Percentiles rank a stretch among this genome's conserved stretches.
These are phyloP conservation scores for Melampsora americana DNA, from an alignment of 1,284 basidiomycete species.

Conservation along the genomic window DNA sequence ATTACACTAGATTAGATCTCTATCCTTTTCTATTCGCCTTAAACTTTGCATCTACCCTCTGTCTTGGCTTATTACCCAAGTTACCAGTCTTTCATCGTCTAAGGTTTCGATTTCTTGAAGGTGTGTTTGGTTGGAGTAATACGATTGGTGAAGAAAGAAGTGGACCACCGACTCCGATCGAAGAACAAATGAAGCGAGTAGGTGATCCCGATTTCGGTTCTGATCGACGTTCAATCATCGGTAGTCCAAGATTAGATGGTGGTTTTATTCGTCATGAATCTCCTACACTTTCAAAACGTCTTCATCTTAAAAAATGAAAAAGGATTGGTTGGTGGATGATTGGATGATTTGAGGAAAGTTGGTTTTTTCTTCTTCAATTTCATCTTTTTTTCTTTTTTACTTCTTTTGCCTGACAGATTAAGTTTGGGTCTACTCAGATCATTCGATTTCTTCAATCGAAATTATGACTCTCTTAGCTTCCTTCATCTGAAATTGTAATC, in stretches of 20 bases:
- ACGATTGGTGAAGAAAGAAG: slow-evolving; percentile 34
- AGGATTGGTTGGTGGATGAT: too few relatives aligned
- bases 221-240: slow-evolving; percentile 5
- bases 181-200: slow-evolving; percentile 37
- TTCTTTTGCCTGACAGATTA: too few relatives aligned
- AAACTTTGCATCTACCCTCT: slow-evolving; percentile 78
- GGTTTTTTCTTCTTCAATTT: too few relatives aligned
- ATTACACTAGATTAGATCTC: slow-evolving; percentile 82
- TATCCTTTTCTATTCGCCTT: slow-evolving; percentile 87
- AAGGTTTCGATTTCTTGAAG: slow-evolving; percentile 48
- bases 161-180: slow-evolving; percentile 41
- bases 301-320: not conserved
- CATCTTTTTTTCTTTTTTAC: too few relatives aligned
- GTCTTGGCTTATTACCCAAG: slow-evolving; percentile 84
- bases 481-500: too few relatives aligned
- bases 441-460: too few relatives aligned
- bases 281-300: not conserved
- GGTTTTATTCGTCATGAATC: slow-evolving; percentile 11
- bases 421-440: too few relatives aligned
- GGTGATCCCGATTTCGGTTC: slow-evolving; percentile 25
- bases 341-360: too few relatives aligned
- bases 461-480: too few relatives aligned
- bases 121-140: slow-evolving; percentile 32
- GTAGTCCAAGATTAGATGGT: slow-evolving; percentile 11
- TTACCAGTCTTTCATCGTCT: slow-evolving; percentile 70